Base-by-base conservation (phyloP, 441 rosid species). In the Melastoma candidum region DNA sequence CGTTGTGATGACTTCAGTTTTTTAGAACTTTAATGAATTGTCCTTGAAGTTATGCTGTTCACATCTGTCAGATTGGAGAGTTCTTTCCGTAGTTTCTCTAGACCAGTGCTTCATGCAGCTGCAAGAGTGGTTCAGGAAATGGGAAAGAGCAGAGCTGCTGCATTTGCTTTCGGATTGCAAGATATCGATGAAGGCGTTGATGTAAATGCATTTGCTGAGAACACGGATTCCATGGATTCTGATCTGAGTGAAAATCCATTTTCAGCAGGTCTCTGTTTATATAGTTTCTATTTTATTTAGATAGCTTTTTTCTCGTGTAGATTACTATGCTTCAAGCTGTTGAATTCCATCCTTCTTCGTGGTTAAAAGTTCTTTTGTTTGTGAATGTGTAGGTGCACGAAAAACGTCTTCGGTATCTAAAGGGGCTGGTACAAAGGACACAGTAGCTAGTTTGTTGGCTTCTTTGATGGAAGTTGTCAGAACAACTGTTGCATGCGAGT, bases 101-200 rank as follows among this genome's bases (percentile, higher is more conserved):
- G 99, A 77, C 97, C 99, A 44, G 97, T 85, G 32, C 96, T 94
- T 65, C 99, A 94, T 74, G 97, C 99, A 58, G 97, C 99, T 12
- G 95, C 99, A 65, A 79, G 97, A 71, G 95, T 94, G 67, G 99
- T 94, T 56, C 99, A 82, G 71, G 99, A 94, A 75, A 87, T 94
- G 95, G 99, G 97, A 58, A 94, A 76, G 77, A 87, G 99, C 66
- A 76, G 97, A 46, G 99, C 97, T 71, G 97, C 97, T 63, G 99
- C 99, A 9, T 84, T 82, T 78, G 80, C 99, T 65, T 55, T 95
- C 63, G 99, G 99, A 52, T 70, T 90, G 68, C 95, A 84, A 58
- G 95, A 95, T 71, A 80, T 90, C 63, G 98, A 95, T 71, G 99
- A 95, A 81, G 68, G 87, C 59, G 90, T 76, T 65, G 69, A 82